Conservation (phyloP, 495 filamentous ascomycete genomes). For the Podospora pseudoanserina region DNA sequence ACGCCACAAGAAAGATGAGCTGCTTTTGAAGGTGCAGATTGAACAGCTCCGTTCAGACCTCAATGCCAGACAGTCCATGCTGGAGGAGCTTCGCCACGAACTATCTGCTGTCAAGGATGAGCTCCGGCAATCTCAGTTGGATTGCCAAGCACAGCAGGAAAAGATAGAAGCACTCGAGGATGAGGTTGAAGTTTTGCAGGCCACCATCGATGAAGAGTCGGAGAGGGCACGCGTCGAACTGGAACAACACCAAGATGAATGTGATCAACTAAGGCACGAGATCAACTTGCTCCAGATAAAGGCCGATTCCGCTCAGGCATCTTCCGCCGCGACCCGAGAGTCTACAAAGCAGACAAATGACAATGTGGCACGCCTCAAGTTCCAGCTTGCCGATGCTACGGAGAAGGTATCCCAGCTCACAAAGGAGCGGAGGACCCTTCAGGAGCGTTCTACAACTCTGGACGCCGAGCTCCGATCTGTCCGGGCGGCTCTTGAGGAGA, state of each 20-base stretch:
- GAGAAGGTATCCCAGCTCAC: conserved; percentile 40
- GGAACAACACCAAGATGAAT: conserved; percentile 44
- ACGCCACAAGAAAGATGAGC: conserved; percentile 42
- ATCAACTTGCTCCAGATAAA: conserved; percentile 32
- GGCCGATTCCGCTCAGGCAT: conserved; percentile 22
- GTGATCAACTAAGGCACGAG: conserved; percentile 49
- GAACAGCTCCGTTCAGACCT: conserved; percentile 45
- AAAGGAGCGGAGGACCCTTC: conserved; percentile 57
- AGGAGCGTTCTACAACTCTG: conserved; percentile 59
- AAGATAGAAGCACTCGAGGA: conserved; percentile 74
- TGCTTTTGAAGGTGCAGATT: conserved; percentile 40
- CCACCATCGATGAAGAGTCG: conserved; percentile 67
- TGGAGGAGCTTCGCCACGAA: conserved; percentile 43
- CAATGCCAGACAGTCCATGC: conserved; percentile 40
- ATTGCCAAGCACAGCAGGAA: conserved; percentile 59
- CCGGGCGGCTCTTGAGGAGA: conserved; percentile 48
- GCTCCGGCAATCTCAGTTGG: conserved; percentile 60
- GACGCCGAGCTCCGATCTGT: conserved; percentile 59
- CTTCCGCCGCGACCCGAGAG: conserved; percentile 23
- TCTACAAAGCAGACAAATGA: conserved; percentile 30
- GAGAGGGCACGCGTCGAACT: conserved; percentile 64
- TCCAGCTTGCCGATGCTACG: conserved; percentile 34
- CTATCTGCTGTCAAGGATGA: conserved; percentile 63
- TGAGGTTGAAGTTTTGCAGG: conserved; percentile 73
- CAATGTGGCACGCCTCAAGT: conserved; percentile 28